Evolutionary conservation across 345 rosid species (phyloP), one percentile per base, ranked within the genome.

Genomic region (Camelina neglecta): DNA sequence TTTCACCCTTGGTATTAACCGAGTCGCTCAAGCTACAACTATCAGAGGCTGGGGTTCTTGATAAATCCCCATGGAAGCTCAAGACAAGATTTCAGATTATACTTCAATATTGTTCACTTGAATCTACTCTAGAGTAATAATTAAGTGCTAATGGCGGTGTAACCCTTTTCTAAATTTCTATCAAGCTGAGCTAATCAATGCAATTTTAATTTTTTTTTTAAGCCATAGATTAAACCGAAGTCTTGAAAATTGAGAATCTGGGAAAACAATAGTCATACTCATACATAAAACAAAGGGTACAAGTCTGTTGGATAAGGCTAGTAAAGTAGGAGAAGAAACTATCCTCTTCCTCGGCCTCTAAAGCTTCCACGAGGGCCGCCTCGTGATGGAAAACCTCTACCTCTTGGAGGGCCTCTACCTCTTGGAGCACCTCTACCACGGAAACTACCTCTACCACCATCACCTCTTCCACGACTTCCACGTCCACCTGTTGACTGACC

Each of bases 41-140:
- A 92, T 92, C 24, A 74, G 96, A 65, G 99, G 99, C 10, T 95
- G 97, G 99, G 99, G 83, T 81, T 93, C 97, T 49, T 94, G 50
- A 87, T 12, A 23, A 33, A 33, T 7, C 10, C 33, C 0, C 42
- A 4, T 53, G 20, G 8, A 56, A 53, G 47, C 35, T 20, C 7
- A 26, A 26, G 36, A 51, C 11, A 61, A 24, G 7, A 65, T 44
- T 11, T 44, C 38, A 15, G 7, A 41, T 5, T 9, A 56, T 48
- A 0, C 2, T 29, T 67, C 5, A 18, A 26, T 62, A 16, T 16
- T 75, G 50, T 41, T 60, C 7, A 10, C 11, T 65, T 59, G 7
- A 57, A 12, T 53, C 65, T 12, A 20, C n/a, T 41, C 42, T 48
- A 10, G 50, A 3, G 50, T 24, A 23, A 23, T 38, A 10, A 67